Evolutionary conservation across 1,284 basidiomycete species (phyloP).

Genomic region (Ganoderma sinense): DNA sequence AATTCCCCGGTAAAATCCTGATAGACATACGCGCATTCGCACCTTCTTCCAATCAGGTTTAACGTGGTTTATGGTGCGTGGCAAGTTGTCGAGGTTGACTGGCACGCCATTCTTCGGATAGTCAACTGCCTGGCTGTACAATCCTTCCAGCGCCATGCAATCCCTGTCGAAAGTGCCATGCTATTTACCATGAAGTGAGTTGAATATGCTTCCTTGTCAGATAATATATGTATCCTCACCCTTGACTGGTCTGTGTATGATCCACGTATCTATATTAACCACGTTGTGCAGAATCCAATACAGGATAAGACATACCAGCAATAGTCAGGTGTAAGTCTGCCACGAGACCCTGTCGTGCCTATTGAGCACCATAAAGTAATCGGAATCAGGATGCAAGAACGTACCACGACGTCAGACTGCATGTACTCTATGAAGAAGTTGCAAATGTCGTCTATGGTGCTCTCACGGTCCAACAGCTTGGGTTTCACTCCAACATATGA

Average conservation of each 20-base stretch:
- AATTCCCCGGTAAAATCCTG: background rate
- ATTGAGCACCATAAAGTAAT: background rate
- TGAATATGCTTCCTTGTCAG: too few species aligned
- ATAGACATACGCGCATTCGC: background rate
- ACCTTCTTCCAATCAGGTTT: conserved; percentile 78
- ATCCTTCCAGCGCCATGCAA: conserved; percentile 69
- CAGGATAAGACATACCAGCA: conserved; percentile 54
- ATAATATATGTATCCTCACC: conserved; percentile 42
- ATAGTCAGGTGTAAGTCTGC: conserved; percentile 75
- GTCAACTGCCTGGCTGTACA: conserved; percentile 75
- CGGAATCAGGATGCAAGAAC: background rate
- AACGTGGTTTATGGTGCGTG: conserved; percentile 60
- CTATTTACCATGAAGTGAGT: conserved; percentile 41
- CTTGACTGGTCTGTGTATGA: conserved; percentile 64
- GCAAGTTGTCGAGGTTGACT: conserved; percentile 56
- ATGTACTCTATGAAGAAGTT: conserved; percentile 87
- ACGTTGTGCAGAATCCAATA: too few species aligned
- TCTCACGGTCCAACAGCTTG: conserved; percentile 48
- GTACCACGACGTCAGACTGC: conserved; percentile 77
- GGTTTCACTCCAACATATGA: conserved; percentile 49
- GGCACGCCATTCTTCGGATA: conserved; percentile 77
- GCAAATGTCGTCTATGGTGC: conserved; percentile 77
- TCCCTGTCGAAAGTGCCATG: conserved; percentile 66
- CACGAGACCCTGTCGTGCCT: conserved; percentile 60
- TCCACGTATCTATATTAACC: background rate